These are phyloP conservation scores for Thelonectria olida DNA, from an alignment of 2,329 filamentous ascomycete species.

Conservation along the genomic window DNA sequence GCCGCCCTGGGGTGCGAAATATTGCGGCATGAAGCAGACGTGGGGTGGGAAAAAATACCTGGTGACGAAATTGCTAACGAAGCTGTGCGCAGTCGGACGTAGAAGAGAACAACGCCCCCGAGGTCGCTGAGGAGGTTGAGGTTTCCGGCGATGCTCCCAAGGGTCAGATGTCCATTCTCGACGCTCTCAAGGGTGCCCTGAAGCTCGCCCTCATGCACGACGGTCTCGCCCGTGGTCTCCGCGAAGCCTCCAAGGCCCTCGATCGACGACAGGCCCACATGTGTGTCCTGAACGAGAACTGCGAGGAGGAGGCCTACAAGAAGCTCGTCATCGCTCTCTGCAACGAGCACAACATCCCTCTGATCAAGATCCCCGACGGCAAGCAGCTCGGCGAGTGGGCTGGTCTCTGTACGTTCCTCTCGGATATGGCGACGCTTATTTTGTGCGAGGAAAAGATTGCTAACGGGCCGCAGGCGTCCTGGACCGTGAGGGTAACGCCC, in stretches of 20 bases:
- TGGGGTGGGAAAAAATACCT: constrained; percentile 10
- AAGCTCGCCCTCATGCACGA: constrained; percentile 99
- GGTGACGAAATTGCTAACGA: constrained; percentile 33
- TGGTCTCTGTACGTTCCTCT: constrained; percentile 88
- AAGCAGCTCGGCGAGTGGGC: constrained; percentile 99
- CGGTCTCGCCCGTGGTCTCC: constrained; percentile 96
- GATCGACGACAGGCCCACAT: constrained; percentile 99
- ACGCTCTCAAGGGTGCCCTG: constrained; percentile 98
- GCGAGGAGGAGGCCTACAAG: constrained; percentile 99
- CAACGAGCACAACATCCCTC: constrained; percentile 99
- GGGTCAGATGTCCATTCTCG: constrained; percentile 96
- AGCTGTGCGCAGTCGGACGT: constrained; percentile 84
- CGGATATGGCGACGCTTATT: neutral
- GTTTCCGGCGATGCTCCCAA: constrained; percentile 91
- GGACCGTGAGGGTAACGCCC: constrained; percentile 98
- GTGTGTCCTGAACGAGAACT: constrained; percentile 99
- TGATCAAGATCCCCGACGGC: constrained; percentile 99
- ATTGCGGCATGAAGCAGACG: neutral
- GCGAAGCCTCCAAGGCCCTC: constrained; percentile 98
- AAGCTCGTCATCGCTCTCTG: constrained; percentile 99
- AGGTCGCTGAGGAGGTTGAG: constrained; percentile 90
- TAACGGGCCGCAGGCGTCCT: constrained; percentile 77
- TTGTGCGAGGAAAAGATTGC: constrained; percentile 25
- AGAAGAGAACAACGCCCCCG: constrained; percentile 97
- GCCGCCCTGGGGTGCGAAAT: neutral